Percentiles rank a stretch among this genome's conserved stretches.
phyloP scores from a whole-genome alignment of 176 grass and related monocot genomes.

The Miscanthus lutarioriparius region DNA sequence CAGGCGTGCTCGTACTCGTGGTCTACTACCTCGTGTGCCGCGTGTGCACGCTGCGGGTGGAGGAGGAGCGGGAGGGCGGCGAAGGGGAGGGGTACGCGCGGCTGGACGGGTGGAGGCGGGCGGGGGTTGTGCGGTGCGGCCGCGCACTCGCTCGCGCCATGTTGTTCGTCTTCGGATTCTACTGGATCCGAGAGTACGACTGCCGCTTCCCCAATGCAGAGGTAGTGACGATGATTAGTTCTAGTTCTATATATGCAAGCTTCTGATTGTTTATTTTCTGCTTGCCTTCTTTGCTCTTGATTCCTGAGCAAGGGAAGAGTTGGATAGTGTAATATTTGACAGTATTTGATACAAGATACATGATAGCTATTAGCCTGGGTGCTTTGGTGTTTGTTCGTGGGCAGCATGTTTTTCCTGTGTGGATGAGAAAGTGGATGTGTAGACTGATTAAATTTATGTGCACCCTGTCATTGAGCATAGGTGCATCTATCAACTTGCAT shows the following conservation, averaged over 20 bases:
- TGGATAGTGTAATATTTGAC: neutral
- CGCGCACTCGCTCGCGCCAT: constrained; percentile 57
- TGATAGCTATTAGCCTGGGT: constrained; percentile 13
- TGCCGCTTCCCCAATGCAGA: constrained; percentile 26
- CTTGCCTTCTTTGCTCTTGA: constrained; percentile 17
- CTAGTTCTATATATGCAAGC: neutral
- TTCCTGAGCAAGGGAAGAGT: constrained; percentile 6
- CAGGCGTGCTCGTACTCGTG: constrained; percentile 57
- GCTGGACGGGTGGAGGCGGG: constrained; percentile 61
- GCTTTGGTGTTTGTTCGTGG: neutral
- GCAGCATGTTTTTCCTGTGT: neutral
- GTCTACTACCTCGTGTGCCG: constrained; percentile 75
- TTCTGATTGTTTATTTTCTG: neutral
- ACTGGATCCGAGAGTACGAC: constrained; percentile 68
- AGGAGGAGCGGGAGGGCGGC: constrained; percentile 41
- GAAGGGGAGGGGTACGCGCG: constrained; percentile 58
- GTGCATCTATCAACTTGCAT: neutral
- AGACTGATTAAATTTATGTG: neutral
- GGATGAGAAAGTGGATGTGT: neutral
- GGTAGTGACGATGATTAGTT: constrained; percentile 34
- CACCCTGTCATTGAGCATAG: neutral
- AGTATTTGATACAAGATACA: neutral
- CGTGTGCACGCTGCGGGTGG: constrained; percentile 65
- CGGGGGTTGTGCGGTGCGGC: constrained; percentile 53
- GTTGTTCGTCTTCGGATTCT: constrained; percentile 92